Evolutionary conservation across 805 yeast species (phyloP), one percentile per base, ranked within the genome.

Genomic region (Tetrapisispora namnaoensis): DNA sequence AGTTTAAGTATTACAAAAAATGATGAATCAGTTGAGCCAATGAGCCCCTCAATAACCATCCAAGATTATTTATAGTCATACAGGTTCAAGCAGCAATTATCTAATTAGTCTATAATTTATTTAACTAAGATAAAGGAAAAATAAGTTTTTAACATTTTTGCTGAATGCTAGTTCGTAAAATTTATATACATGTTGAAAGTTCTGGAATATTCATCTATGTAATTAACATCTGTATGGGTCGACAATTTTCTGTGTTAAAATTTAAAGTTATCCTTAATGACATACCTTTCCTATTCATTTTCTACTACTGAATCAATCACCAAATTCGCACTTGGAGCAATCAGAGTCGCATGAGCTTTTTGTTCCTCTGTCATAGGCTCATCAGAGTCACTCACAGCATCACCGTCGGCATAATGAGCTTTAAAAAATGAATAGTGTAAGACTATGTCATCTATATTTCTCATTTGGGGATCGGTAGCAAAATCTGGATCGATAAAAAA

Each of bases 401-500:
- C 67, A 35, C 70, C 70, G 44, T 67, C 68, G 16, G 70, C 70
- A 50, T 72, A 73, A 50, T 72, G 76, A 1, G 77, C 77, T 55
- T 68, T 84, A 75, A 91, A 91, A 65, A 91, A 91, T 0, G 98
- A 86, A 67, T 91, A 91, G 69, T 91, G 95, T 59, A 93, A 75
- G 11, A 89, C 87, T 42, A 91, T 78, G 65, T 90, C 96, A 57
- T 88, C 90, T 38, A 90, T 82, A 59, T 87, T 85, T 66, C 90
- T 79, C 95, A 93, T 87, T 34, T 80, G 75, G 5, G 99, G 97
- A 63, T 90, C 98, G 51, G 82, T 80, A 42, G 93, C 93, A 67
- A 85, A 91, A 56, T 90, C 98, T 0, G 98, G 98, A 63, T 90
- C 98, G 42, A 90, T 86, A 67, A 90, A 90, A 76, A 90, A 93